Percentiles rank a stretch among this genome's conserved stretches.
These are phyloP conservation scores for Clonostachys rosea DNA, from an alignment of 2,329 filamentous ascomycete genomes.

Conservation along the genomic window DNA sequence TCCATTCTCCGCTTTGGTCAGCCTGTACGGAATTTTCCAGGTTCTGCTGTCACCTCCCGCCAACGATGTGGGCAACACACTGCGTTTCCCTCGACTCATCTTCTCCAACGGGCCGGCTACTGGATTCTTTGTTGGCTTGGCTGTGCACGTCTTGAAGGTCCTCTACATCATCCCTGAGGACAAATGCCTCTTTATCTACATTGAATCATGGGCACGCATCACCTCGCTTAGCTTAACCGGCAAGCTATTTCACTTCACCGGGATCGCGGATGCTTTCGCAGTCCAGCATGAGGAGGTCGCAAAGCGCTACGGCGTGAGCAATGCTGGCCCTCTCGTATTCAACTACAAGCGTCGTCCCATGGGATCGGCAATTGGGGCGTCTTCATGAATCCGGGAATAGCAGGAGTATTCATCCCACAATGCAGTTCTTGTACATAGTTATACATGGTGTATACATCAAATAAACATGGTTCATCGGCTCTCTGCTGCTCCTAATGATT, in stretches of 20 bases:
- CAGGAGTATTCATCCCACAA: neutral
- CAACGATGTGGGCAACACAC: slow-evolving; percentile 10
- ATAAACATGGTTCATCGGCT: slow-evolving; percentile 6
- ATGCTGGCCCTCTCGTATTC: slow-evolving; percentile 33
- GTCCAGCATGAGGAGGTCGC: slow-evolving; percentile 75
- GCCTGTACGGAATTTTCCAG: slow-evolving; percentile 56
- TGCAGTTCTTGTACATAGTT: slow-evolving; percentile 1
- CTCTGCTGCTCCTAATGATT: neutral
- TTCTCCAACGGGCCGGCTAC: slow-evolving; percentile 88
- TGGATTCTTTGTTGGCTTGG: slow-evolving; percentile 66
- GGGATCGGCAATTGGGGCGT: too few species aligned
- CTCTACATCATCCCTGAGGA: slow-evolving; percentile 36
- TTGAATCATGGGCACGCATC: slow-evolving; percentile 91
- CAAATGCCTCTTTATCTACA: slow-evolving; percentile 72
- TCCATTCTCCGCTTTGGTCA: slow-evolving; percentile 62
- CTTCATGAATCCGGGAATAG: too few species aligned
- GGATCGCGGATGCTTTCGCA: slow-evolving; percentile 71
- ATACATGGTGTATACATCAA: slow-evolving; percentile 9
- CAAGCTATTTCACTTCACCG: slow-evolving; percentile 59
- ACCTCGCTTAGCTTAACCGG: slow-evolving; percentile 80
- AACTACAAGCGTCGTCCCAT: slow-evolving; percentile 18
- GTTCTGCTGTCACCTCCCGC: slow-evolving; percentile 40
- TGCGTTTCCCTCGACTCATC: slow-evolving; percentile 65
- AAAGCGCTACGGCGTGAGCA: slow-evolving; percentile 30
- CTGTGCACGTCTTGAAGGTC: slow-evolving; percentile 42